Evolutionary conservation across 371 early-diverging fungal genomes (phyloP).

Genomic region (Mortierella sp.): DNA sequence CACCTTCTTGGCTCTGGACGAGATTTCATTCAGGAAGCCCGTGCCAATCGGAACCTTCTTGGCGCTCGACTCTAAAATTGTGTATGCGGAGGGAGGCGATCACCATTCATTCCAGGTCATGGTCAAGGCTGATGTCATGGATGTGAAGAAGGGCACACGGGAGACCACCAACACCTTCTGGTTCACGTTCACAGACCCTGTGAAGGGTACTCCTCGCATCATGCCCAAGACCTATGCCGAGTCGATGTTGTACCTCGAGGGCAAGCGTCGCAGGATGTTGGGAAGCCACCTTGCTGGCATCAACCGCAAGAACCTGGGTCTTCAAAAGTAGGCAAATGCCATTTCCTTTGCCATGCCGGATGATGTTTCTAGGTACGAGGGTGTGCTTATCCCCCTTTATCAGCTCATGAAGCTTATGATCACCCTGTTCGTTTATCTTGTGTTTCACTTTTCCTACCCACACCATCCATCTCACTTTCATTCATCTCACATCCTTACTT

Average conservation of each 20-base stretch:
- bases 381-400: background rate
- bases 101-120: conserved; percentile 79
- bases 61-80: conserved; percentile 79
- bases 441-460: background rate
- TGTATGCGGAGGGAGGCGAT: conserved; percentile 69
- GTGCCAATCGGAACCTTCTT: conserved; percentile 92
- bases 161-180: conserved; percentile 89
- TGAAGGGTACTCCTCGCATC: conserved; percentile 42
- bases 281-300: conserved; percentile 38
- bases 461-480: too few relatives aligned
- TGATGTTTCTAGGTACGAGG: background rate
- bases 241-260: conserved; percentile 81
- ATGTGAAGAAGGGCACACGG: conserved; percentile 68
- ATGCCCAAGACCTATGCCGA: conserved; percentile 83
- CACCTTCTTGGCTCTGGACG: conserved; percentile 84
- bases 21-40: conserved; percentile 89
- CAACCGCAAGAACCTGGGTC: conserved; percentile 38
- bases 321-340: background rate
- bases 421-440: background rate
- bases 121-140: conserved; percentile 85
- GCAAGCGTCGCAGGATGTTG: conserved; percentile 66
- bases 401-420: background rate
- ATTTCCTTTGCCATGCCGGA: background rate
- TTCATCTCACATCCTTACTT: too few relatives aligned
- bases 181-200: conserved; percentile 78